phyloP scores from a whole-genome alignment of 169 alveolate genomes.

The Neospora caninum region DNA sequence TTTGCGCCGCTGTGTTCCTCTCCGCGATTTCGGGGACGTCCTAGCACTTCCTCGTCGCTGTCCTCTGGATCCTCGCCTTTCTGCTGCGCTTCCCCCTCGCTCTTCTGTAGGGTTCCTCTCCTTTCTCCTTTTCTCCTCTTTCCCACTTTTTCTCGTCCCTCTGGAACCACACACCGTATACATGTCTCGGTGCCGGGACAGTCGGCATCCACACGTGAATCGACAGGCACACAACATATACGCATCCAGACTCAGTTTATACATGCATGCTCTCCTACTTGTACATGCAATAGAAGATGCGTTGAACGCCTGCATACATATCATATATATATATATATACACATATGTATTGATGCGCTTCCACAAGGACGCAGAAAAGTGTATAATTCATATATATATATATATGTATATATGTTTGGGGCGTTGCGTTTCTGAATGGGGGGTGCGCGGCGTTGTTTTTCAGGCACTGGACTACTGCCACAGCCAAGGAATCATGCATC shows the following conservation, averaged over 20 bases:
- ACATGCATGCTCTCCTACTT: too few species aligned
- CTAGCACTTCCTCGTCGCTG: not conserved
- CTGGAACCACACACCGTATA: too few species aligned
- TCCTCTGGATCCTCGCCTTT: slow-evolving; percentile 1
- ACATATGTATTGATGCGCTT: not conserved
- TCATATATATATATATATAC: not conserved
- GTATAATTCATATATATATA: not conserved
- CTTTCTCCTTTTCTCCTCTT: too few species aligned
- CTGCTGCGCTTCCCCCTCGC: slow-evolving; percentile 37
- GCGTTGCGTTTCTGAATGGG: not conserved
- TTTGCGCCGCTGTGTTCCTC: not conserved
- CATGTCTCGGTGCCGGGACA: too few species aligned
- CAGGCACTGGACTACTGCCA: slow-evolving; percentile 98
- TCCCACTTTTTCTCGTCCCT: too few species aligned
- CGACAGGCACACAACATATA: not conserved
- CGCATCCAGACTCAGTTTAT: too few species aligned
- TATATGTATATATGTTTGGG: too few species aligned
- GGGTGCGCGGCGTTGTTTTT: not conserved
- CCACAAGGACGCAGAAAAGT: not conserved
- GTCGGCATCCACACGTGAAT: not conserved
- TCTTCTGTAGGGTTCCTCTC: too few species aligned
- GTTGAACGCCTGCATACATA: not conserved
- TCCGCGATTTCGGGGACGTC: not conserved
- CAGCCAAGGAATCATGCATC: slow-evolving; percentile 98
- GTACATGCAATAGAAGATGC: too few species aligned